Evolutionary conservation across 306 rosid genomes (phyloP).

Genomic region (Cucumis sativus): DNA sequence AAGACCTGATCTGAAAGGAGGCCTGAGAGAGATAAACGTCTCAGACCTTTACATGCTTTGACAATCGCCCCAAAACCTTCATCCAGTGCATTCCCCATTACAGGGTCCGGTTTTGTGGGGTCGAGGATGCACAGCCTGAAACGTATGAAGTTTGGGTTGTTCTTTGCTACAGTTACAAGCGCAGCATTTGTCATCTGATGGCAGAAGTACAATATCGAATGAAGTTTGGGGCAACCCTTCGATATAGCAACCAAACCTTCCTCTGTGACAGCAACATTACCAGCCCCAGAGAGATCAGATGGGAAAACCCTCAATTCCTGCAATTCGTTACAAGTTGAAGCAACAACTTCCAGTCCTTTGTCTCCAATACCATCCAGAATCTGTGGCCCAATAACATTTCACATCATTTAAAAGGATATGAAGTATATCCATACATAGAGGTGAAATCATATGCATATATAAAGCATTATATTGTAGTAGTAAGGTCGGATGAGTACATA

Average conservation of each 20-base stretch:
- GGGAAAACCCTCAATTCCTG: slow-evolving; percentile 90
- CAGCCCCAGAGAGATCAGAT: slow-evolving; percentile 39
- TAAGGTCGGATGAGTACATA: slow-evolving; percentile 12
- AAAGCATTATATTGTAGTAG: neutral
- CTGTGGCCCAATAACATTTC: slow-evolving; percentile 22
- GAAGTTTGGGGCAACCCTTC: slow-evolving; percentile 69
- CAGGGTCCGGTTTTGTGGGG: slow-evolving; percentile 56
- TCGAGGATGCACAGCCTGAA: slow-evolving; percentile 71
- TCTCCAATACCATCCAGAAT: slow-evolving; percentile 82
- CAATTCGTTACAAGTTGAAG: slow-evolving; percentile 59
- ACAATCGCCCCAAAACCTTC: slow-evolving; percentile 97
- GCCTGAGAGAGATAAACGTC: slow-evolving; percentile 75
- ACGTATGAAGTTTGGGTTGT: slow-evolving; percentile 78
- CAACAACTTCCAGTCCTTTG: slow-evolving; percentile 64
- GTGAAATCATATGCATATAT: neutral
- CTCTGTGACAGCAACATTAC: slow-evolving; percentile 59
- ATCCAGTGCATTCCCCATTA: slow-evolving; percentile 62
- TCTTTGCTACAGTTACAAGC: slow-evolving; percentile 71
- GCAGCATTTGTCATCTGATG: slow-evolving; percentile 97
- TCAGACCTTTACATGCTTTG: slow-evolving; percentile 61
- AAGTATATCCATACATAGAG: neutral
- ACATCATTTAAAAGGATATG: neutral
- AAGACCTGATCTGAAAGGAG: slow-evolving; percentile 63
- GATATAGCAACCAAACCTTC: slow-evolving; percentile 80
- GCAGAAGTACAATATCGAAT: slow-evolving; percentile 76